Base-by-base conservation (phyloP, 2,329 filamentous ascomycete genomes). In the Orbilia oligospora region DNA sequence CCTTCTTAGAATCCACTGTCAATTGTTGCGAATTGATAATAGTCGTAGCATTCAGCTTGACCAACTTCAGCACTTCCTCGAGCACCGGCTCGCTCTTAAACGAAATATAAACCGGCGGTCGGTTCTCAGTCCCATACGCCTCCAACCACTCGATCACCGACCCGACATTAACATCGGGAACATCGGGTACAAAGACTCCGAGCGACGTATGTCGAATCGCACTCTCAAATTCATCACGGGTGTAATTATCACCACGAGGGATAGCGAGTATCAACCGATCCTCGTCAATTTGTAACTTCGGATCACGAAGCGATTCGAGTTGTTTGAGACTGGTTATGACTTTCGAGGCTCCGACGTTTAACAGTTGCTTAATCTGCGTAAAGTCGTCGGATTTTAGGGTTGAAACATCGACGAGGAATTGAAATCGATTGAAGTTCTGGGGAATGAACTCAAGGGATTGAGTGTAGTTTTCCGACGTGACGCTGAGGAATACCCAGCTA, bases 291-390 rank as follows among this genome's bases (percentile, higher is more conserved):
- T 81, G 87, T 84, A 81, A 87, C 85, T 61, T 85, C 81, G 65
- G 87, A 85, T 69, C 73, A 49, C 80, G 76, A 51, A 92, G 84
- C 18, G 86, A 84, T 48, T 87, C 86, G 67, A 97, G 86, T 83
- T 93, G 91, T 71, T 90, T 87, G 58, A 90, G 88, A 18, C 88
- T 88, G 64, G 97, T 92, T 84, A 98, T 96, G 80, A 96, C 91
- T 83, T 91, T 96, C 66, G 90, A 89, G 5, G 94, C 93, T 76
- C 96, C 96, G 80, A 90, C 89, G 84, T 99, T 93, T 71, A 99
- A 89, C 41, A 98, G 88, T 56, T 92, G 89, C 68, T 95, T 86
- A 41, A 98, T 87, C 46, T 63, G 58, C 80, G 97, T 92, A 81
- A 94, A 91, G 70, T 87, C 91, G 70, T 87, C 86, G 10, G 90